phyloP scores from a whole-genome alignment of 768 basidiomycete genomes.

The Austroboletus eburneus region DNA sequence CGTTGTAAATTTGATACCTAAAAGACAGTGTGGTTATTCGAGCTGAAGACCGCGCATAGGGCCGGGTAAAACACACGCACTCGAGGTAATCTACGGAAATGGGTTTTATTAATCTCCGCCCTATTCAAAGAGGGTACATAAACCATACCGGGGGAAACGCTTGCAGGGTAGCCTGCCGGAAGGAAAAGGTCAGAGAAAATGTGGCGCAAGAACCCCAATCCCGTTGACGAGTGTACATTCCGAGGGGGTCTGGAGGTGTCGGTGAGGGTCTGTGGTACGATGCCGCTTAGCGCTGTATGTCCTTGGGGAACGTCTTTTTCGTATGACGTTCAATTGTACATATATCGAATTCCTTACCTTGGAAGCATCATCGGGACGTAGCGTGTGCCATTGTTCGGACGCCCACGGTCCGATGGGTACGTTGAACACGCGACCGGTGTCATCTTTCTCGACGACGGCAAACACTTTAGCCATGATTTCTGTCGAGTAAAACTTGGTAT shows the following conservation, averaged over 20 bases:
- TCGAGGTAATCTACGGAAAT: conserved; percentile 47
- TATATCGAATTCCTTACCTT: conserved; percentile 13
- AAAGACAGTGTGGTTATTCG: not conserved
- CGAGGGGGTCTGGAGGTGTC: not conserved
- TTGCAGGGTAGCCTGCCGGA: conserved; percentile 58
- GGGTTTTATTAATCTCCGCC: not conserved
- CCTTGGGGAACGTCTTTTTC: not conserved
- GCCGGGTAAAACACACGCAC: conserved; percentile 30
- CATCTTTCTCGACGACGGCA: conserved; percentile 20
- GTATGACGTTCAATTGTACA: not conserved
- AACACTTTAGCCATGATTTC: not conserved
- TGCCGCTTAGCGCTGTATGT: conserved; percentile 2
- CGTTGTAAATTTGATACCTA: conserved; percentile 66
- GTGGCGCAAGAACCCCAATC: conserved; percentile 9
- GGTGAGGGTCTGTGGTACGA: conserved; percentile 3
- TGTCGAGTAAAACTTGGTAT: too few species aligned
- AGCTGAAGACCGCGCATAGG: conserved; percentile 5
- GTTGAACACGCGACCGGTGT: conserved; percentile 16
- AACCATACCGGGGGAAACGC: conserved; percentile 53
- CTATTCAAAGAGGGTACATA: not conserved
- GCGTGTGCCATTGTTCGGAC: not conserved
- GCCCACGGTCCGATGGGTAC: conserved; percentile 11
- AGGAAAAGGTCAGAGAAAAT: conserved; percentile 43
- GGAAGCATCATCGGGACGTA: not conserved
- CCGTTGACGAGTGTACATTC: too few species aligned